Base-by-base conservation (phyloP, 257 asterid species). In the Cruciata laevipes region DNA sequence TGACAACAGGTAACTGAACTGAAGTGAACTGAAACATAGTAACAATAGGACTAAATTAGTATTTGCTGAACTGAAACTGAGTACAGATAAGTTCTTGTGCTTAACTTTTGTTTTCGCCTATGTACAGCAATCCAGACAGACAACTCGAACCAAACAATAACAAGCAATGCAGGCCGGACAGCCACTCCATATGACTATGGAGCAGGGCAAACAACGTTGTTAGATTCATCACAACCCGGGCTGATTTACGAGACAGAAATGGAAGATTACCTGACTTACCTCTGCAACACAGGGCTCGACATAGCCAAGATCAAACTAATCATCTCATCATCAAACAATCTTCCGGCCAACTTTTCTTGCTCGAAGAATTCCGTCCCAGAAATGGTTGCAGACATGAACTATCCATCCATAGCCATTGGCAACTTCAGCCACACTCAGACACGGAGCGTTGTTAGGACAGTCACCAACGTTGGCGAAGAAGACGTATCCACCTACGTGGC, bases 371-470 rank as follows among this genome's bases (percentile, higher is more conserved):
- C 86, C 5, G 65, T 61, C 69, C 16, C 66, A 2, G 91, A 92
- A 10, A 30, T 77, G 37, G 73, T 89, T 78, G 84, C 98, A 65
- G 69, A 78, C 81, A 84, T 92, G 90, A 92, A 92, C 78, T 89
- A 89, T 62, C 98, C 98, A n/a, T 87, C 97, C 16, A 84, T 92
- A 72, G 85, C 86, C 7, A n/a, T 89, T 38, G 80, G 89, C 9
- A 67, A 72, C 42, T 68, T 86, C 56, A 76, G 64, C 27, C 72
- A 53, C 49, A 60, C 68, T 4, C 76, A 61, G 10, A 53, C 27
- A 31, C 57, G 72, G 81, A 77, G 78, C n/a, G 91, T 85, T 64
- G 69, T 27, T 24, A 78, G 97, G 71, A 87, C 83, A 3, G 86
- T 80, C 61, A 89, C 87, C 3, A 92, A 87, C 32, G 86, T 87